These are phyloP conservation scores for Entomortierella chlamydospora DNA, from an alignment of 192 early-diverging fungal genomes.

Conservation along the genomic window DNA sequence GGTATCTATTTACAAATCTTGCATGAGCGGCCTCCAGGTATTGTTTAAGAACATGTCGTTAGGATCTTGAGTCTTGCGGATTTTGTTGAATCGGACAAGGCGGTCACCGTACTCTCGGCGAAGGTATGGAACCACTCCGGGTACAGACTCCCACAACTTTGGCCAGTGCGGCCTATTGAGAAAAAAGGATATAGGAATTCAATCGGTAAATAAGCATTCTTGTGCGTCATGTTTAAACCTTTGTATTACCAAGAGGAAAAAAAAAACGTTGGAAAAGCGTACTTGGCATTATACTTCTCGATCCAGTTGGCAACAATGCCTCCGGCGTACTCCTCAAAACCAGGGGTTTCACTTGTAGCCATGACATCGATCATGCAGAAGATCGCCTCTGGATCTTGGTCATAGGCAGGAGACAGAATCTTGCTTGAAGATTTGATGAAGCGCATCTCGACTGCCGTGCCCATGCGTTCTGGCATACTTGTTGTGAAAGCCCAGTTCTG, in stretches of 20 bases:
- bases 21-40: slow-evolving; percentile 25
- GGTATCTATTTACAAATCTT: not conserved
- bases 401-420: slow-evolving; percentile 39
- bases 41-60: slow-evolving; percentile 48
- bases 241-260: not conserved
- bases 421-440: slow-evolving; percentile 43
- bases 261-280: not conserved
- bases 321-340: slow-evolving; percentile 33
- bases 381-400: slow-evolving; percentile 33
- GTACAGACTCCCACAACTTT: slow-evolving; percentile 39
- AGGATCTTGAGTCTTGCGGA: slow-evolving; percentile 53
- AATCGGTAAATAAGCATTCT: too few relatives aligned
- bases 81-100: slow-evolving; percentile 23
- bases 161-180: slow-evolving; percentile 50
- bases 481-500: slow-evolving; percentile 39
- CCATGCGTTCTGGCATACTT: slow-evolving; percentile 16
- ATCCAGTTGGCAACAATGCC: slow-evolving; percentile 13
- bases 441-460: slow-evolving; percentile 24
- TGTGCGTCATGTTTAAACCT: not conserved
- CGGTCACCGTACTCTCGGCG: slow-evolving; percentile 18
- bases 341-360: slow-evolving; percentile 20
- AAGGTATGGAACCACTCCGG: slow-evolving; percentile 4
- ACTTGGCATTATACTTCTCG: slow-evolving; percentile 42
- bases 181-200: not conserved
- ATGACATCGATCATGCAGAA: slow-evolving; percentile 38